Base-by-base conservation (phyloP, 177 flowering plant species). In the Tripterygium wilfordii region DNA sequence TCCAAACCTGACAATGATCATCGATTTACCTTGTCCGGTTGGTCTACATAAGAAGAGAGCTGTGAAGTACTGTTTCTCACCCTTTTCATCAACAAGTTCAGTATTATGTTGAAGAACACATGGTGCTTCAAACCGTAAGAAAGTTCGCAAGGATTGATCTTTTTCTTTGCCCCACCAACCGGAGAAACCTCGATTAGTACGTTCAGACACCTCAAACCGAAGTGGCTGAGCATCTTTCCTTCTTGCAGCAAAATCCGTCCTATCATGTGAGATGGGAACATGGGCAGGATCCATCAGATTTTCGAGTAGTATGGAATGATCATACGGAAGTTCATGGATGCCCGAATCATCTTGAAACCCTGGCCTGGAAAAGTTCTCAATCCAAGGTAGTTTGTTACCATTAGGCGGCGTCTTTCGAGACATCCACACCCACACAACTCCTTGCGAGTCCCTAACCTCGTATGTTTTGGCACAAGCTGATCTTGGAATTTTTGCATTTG, bases 281-380 rank as follows among this genome's bases (percentile, higher is more conserved):
- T 92, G 98, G 39, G 98, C 98, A 0, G 96, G 98, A 57, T 92
- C 98, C 98, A 88, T 88, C 16, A 88, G 95, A 69, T 92, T 88
- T 69, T 92, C 96, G 5, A 91, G 80, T n/a, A 92, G 85, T 10
- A 92, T 83, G 14, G 98, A 88, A 60, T 92, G 98, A 64, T 88
- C 98, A 57, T 91, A 91, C 0, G 96, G 98, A 61, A 92, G 96
- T 63, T 92, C 98, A 45, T 92, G 98, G 26, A 51, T 80, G 12
- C 91, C 77, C 13, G 96, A 88, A 25, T 61, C 21, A 32, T 92
- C 98, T 46, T 60, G 77, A 55, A 88, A 85, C 8, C 90, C 94
- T 2, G 85, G 85, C 56, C 90, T 57, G 0, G 81, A 82, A 46
- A 80, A 88, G 63, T 88, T 79, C 58, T 92, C 94, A 43, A 92